Evolutionary conservation across 495 filamentous ascomycete species (phyloP).

Genomic region (Aspergillus kassunensis): DNA sequence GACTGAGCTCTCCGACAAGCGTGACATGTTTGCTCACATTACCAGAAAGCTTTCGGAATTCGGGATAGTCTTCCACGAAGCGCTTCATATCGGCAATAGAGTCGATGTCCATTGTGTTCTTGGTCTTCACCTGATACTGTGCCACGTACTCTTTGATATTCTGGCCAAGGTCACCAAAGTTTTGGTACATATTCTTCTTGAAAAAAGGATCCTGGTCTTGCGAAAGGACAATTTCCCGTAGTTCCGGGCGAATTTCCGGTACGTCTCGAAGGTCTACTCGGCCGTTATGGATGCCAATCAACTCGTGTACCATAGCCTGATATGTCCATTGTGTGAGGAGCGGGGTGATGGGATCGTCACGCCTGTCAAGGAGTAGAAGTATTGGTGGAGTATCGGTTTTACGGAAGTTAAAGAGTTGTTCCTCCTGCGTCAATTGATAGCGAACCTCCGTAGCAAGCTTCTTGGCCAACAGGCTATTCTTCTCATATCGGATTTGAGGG

Average conservation of each 20-base stretch:
- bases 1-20: constrained; percentile 85
- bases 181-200: constrained; percentile 99
- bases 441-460: constrained; percentile 89
- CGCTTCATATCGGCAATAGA: constrained; percentile 98
- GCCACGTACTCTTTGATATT: constrained; percentile 99
- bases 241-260: constrained; percentile 82
- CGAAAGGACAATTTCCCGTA: constrained; percentile 92
- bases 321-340: constrained; percentile 97
- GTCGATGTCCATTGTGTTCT: constrained; percentile 89
- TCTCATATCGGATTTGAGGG: constrained; percentile 89
- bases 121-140: constrained; percentile 92
- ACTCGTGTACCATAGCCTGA: constrained; percentile 97
- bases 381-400: constrained; percentile 94
- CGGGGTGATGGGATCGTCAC: constrained; percentile 95
- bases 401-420: constrained; percentile 95
- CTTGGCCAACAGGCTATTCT: constrained; percentile 83
- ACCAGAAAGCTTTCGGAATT: constrained; percentile 92
- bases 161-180: constrained; percentile 93
- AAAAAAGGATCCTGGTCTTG: constrained; percentile 99
- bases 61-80: constrained; percentile 97
- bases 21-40: constrained; percentile 99
- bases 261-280: constrained; percentile 82
- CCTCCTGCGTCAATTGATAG: constrained; percentile 91
- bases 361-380: constrained; percentile 81
- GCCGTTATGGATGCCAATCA: constrained; percentile 90